Evolutionary conservation across 2,329 filamentous ascomycete species (phyloP).

Genomic region (Phialophora expanda): DNA sequence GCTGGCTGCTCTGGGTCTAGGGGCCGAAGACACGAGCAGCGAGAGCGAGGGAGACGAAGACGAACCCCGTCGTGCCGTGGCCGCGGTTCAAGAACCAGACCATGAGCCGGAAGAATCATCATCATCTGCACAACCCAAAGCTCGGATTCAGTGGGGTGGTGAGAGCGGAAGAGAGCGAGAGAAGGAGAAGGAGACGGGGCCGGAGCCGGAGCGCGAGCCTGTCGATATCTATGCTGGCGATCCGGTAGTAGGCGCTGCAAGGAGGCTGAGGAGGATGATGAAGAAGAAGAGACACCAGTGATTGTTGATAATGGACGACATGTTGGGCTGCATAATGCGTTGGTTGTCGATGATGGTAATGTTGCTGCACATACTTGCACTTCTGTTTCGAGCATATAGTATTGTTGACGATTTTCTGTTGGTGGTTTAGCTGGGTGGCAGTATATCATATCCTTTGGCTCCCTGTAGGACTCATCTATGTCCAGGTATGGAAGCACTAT

Average conservation of each 20-base stretch:
- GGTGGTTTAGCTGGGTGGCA: neutral
- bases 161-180: constrained; percentile 45
- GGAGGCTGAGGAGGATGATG: constrained; percentile 32
- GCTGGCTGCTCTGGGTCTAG: constrained; percentile 50
- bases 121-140: constrained; percentile 40
- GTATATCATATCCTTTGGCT: neutral
- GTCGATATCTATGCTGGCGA: constrained; percentile 34
- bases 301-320: neutral
- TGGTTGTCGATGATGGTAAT: neutral
- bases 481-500: neutral
- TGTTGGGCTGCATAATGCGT: neutral
- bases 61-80: constrained; percentile 31
- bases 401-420: neutral
- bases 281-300: constrained; percentile 25
- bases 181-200: neutral
- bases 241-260: constrained; percentile 32
- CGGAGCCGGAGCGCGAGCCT: constrained; percentile 9
- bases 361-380: neutral
- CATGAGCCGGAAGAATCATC: constrained; percentile 14
- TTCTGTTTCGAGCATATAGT: neutral
- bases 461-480: neutral
- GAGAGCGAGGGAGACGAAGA: constrained; percentile 40
- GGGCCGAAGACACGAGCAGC: constrained; percentile 39
- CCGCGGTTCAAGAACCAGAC: constrained; percentile 35
- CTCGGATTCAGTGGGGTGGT: constrained; percentile 49